phyloP scores from a whole-genome alignment of 352 stramenopile genomes.

The Paralagenidium karlingii region DNA sequence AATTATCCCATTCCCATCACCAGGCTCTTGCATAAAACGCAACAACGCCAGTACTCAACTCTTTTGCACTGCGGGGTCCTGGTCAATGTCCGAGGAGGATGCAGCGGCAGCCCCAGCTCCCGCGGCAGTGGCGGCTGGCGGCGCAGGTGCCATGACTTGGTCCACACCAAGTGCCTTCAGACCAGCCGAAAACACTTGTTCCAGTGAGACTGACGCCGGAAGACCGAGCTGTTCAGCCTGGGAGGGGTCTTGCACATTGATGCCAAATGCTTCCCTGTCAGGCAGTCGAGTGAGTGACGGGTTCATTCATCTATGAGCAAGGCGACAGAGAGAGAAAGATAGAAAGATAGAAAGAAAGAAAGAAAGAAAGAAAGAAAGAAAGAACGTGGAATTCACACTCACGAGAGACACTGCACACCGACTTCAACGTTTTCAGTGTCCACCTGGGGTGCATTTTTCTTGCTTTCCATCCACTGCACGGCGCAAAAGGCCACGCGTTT shows the following conservation, averaged over 20 bases:
- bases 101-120: too few relatives aligned
- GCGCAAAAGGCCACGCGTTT: constrained; percentile 49
- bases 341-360: too few relatives aligned
- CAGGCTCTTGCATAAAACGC: background rate
- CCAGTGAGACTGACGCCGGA: constrained; percentile 25
- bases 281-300: background rate
- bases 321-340: background rate
- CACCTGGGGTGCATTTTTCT: constrained; percentile 39
- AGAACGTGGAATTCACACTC: too few relatives aligned
- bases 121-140: constrained; percentile 5
- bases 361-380: too few relatives aligned
- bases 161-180: constrained; percentile 45
- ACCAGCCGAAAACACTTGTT: constrained; percentile 59
- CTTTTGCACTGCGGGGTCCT: constrained; percentile 64
- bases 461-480: constrained; percentile 49
- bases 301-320: background rate
- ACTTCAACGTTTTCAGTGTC: constrained; percentile 53
- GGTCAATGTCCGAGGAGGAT: too few relatives aligned
- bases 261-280: constrained; percentile 54
- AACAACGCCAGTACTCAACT: constrained; percentile 15
- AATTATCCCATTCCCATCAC: too few relatives aligned
- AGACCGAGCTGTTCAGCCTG: constrained; percentile 38
- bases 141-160: too few relatives aligned
- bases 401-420: constrained; percentile 47
- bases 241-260: constrained; percentile 40